Conservation (phyloP, 345 rosid genomes). For the Cardamine occulta region DNA sequence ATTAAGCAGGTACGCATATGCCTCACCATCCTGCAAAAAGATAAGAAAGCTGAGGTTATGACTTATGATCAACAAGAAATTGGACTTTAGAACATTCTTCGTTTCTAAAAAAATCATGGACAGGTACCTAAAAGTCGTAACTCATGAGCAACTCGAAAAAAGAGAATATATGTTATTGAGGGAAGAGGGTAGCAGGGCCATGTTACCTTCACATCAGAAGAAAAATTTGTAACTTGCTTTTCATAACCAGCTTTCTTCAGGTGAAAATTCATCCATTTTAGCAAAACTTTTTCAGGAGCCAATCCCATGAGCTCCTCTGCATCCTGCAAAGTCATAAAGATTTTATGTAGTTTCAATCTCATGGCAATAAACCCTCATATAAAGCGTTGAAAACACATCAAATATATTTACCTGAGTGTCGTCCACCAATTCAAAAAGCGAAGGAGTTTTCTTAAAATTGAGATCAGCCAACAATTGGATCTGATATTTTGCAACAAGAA, state of each 20-base stretch:
- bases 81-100: conserved; percentile 9
- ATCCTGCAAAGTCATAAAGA: conserved; percentile 57
- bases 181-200: conserved; percentile 25
- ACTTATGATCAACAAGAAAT: conserved; percentile 23
- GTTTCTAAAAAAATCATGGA: background rate
- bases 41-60: conserved; percentile 19
- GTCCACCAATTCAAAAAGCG: conserved; percentile 85
- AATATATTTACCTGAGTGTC: conserved; percentile 63
- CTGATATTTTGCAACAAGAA: conserved; percentile 50
- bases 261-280: conserved; percentile 99
- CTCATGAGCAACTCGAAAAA: background rate
- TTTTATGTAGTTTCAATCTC: conserved; percentile 19
- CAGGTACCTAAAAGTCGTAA: background rate
- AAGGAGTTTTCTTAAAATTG: conserved; percentile 93
- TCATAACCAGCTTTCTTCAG: conserved; percentile 89
- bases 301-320: conserved; percentile 93
- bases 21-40: conserved; percentile 85
- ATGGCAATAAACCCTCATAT: background rate
- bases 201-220: conserved; percentile 91
- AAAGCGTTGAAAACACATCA: conserved; percentile 4
- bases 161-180: conserved; percentile 17
- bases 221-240: conserved; percentile 91
- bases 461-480: conserved; percentile 94
- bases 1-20: conserved; percentile 90
- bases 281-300: conserved; percentile 91